Percentiles rank a stretch among this genome's conserved stretches.
Evolutionary conservation across 768 basidiomycete species (phyloP).

Genomic region (Cystobasidium ongulense): DNA sequence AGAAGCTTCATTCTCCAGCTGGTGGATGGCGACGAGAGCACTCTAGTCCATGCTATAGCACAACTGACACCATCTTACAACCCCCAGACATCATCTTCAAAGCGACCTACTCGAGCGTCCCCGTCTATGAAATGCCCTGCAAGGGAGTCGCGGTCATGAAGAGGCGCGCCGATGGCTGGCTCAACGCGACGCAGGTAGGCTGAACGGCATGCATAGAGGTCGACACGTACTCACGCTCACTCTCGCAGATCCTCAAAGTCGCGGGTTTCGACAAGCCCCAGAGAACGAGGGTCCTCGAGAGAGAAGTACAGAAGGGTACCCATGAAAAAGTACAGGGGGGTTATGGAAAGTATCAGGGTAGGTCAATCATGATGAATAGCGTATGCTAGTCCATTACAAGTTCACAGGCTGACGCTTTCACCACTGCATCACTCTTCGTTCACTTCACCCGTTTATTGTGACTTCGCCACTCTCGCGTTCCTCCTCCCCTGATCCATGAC

Average conservation of each 20-base stretch:
- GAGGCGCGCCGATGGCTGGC: slow-evolving; percentile 87
- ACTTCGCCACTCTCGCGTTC: not conserved
- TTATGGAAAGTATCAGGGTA: slow-evolving; percentile 98
- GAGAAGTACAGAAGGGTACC: slow-evolving; percentile 96
- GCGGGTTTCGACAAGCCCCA: slow-evolving; percentile 99
- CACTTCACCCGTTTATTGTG: not conserved
- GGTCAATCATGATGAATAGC: slow-evolving; percentile 38
- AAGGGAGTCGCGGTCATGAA: slow-evolving; percentile 91
- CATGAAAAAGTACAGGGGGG: slow-evolving; percentile 99
- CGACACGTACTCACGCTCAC: not conserved
- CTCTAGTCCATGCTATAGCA: not conserved
- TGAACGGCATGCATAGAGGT: not conserved
- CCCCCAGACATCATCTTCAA: slow-evolving; percentile 35
- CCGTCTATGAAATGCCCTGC: slow-evolving; percentile 43
- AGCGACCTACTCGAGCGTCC: slow-evolving; percentile 40
- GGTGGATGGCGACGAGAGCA: not conserved
- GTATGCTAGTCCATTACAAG: too few species aligned
- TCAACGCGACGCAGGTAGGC: slow-evolving; percentile 82
- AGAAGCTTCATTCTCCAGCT: not conserved
- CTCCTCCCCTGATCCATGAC: not conserved
- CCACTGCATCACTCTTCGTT: not conserved
- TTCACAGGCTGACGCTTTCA: not conserved
- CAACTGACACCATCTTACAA: not conserved
- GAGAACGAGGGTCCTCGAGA: slow-evolving; percentile 88
- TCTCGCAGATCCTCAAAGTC: slow-evolving; percentile 72